Base-by-base conservation (phyloP, 2,329 filamentous ascomycete species). In the Colletotrichum camelliae region DNA sequence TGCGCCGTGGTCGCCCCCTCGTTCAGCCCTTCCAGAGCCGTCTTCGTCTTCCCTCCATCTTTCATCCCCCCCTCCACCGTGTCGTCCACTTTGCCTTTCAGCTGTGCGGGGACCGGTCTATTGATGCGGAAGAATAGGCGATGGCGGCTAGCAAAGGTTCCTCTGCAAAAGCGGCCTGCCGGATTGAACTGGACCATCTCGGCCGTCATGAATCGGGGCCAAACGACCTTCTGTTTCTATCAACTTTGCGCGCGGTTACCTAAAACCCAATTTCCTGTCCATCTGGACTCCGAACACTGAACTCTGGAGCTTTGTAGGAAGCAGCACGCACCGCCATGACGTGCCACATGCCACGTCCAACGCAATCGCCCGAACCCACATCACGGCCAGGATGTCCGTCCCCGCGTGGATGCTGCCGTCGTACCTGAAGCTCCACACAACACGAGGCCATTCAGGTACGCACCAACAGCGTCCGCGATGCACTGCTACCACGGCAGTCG, bases 351-450 rank as follows among this genome's bases (percentile, higher is more conserved):
- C 72, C 24, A 39, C 27, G 24, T 52, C 37, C 72, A 37, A 67
- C 72, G 67, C 72, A 48, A 74, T 67, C 67, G 52, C 52, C 10
- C 29, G 67, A 71, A 98, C 96, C 1, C 94, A 98, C 83, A 96
- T 81, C 90, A 90, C 78, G 95, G 93, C 82, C 91, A 94, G 77
- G 94, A 97, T 86, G 92, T 93, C 78, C 91, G 94, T 78, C 91
- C 93, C 55, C 92, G 91, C 76, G 94, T 98, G 67, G 91, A 95
- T 81, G 96, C 58, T 67, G 69, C 69, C 64, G 69, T 73, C 13
- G 69, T 64, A 58, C 57, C 62, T 24, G 21, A 31, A 37, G 72
- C 55, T 73, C 74, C 73, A 73, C 70, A 65, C n/a, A 43, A 68
- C 64, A 68, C 73, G 57, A 73, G 64, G 29, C 21, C 39, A 64